These are phyloP conservation scores for Trichoderma citrinoviride DNA, from an alignment of 2,329 filamentous ascomycete genomes.

Conservation along the genomic window DNA sequence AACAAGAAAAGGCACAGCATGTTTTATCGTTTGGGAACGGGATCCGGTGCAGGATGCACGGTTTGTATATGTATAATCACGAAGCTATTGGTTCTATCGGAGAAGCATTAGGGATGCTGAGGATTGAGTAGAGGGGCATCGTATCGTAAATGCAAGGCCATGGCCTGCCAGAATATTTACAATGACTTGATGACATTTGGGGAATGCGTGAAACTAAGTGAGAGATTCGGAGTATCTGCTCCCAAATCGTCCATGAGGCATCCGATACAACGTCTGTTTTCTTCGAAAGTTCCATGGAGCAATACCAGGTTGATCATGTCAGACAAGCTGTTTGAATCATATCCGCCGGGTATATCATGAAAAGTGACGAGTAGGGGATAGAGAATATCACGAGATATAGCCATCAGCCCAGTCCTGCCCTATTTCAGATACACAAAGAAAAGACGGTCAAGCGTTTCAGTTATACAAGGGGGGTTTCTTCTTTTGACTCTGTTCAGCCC, in stretches of 20 bases:
- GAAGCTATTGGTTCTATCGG: not conserved
- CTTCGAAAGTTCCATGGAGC: too few species aligned
- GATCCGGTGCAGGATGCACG: not conserved
- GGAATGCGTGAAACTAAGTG: not conserved
- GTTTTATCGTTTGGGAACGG: slow-evolving; percentile 5
- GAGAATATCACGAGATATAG: too few species aligned
- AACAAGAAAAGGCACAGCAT: not conserved
- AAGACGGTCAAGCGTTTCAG: too few species aligned
- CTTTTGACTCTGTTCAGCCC: too few species aligned
- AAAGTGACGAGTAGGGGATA: too few species aligned
- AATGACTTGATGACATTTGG: not conserved
- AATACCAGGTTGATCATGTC: too few species aligned
- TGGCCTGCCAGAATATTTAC: slow-evolving; percentile 4
- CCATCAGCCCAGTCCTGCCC: too few species aligned
- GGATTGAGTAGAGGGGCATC: slow-evolving; percentile 3
- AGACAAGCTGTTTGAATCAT: too few species aligned
- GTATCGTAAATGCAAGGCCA: not conserved
- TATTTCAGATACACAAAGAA: too few species aligned
- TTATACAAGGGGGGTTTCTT: too few species aligned
- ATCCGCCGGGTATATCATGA: too few species aligned
- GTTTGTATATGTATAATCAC: slow-evolving; percentile 18
- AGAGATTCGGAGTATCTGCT: not conserved
- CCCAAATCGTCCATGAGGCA: not conserved
- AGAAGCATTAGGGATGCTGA: slow-evolving; percentile 5
- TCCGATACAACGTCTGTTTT: too few species aligned